Conservation (phyloP, 176 grass and related monocot genomes). For the Raddia guianensis region DNA sequence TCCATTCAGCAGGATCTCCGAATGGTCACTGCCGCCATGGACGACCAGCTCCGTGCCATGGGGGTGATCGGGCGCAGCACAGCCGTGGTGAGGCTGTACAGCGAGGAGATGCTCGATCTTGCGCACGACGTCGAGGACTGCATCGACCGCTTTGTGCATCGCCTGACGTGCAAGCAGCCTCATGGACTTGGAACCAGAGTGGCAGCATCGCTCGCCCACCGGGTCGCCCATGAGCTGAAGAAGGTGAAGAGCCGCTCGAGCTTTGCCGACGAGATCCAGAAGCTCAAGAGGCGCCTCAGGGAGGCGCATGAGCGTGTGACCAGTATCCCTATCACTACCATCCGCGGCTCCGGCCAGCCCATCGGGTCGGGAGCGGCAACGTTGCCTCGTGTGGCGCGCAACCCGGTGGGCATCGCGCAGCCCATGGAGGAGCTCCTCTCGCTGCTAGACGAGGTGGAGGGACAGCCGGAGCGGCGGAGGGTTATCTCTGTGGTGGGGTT, state of each 20-base stretch:
- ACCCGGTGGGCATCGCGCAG: conserved; percentile 15
- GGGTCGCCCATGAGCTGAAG: conserved; percentile 28
- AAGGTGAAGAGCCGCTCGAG: conserved; percentile 28
- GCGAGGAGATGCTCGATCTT: conserved; percentile 35
- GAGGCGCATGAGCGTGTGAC: conserved; percentile 25
- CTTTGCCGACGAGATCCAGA: conserved; percentile 29
- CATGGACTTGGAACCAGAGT: neutral
- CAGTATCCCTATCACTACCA: neutral
- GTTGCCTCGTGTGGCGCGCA: no score
- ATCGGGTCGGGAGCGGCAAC: neutral
- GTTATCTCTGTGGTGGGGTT: conserved; percentile 49
- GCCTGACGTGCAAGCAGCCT: conserved; percentile 35
- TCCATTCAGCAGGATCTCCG: conserved; percentile 41
- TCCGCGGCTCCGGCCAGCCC: neutral
- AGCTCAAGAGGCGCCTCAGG: conserved; percentile 36
- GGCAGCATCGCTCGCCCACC: neutral
- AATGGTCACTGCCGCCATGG: conserved; percentile 49
- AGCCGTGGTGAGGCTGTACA: neutral
- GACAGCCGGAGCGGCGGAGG: conserved; percentile 18
- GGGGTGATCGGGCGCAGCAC: neutral
- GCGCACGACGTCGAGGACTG: conserved; percentile 44
- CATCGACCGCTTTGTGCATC: conserved; percentile 38
- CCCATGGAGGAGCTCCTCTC: conserved; percentile 6
- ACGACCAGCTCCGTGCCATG: conserved; percentile 21
- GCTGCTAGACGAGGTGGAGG: conserved; percentile 35